Conservation (phyloP, 1,284 basidiomycete species). For the Apiotrichum brassicae region DNA sequence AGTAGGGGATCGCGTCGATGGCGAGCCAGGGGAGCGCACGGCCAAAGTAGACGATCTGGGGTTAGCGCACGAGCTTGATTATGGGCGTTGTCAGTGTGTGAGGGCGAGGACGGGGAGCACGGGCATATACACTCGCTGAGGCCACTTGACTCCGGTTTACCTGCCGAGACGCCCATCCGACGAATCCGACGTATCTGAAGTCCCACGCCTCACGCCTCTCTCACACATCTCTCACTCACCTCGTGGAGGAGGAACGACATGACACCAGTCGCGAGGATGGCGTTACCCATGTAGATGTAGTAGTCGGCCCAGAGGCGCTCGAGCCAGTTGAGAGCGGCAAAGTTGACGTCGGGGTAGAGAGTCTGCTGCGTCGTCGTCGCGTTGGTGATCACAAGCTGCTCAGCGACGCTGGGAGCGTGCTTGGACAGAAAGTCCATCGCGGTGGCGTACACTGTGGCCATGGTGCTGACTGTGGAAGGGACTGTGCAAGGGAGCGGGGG, state of each 20-base stretch:
- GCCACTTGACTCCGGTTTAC: no score
- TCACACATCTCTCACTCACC: no score
- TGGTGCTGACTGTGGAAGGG: constrained; percentile 11
- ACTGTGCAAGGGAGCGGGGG: background rate
- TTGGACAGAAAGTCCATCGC: constrained; percentile 39
- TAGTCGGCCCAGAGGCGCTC: constrained; percentile 74
- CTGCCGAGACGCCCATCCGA: no score
- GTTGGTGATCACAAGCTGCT: constrained; percentile 37
- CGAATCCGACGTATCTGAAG: no score
- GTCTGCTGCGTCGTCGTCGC: constrained; percentile 38
- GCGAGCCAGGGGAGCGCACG: constrained; percentile 93
- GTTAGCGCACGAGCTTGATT: no score
- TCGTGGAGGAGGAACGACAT: constrained; percentile 93
- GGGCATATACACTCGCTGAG: no score
- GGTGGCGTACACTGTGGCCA: constrained; percentile 25
- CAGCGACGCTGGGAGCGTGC: constrained; percentile 36
- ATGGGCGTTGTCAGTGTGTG: no score
- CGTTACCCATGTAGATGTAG: constrained; percentile 83
- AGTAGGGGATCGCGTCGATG: constrained; percentile 89
- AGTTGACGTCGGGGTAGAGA: constrained; percentile 52
- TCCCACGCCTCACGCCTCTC: no score
- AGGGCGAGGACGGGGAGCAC: no score
- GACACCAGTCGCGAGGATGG: constrained; percentile 86
- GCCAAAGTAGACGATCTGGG: constrained; percentile 90
- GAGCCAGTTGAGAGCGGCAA: constrained; percentile 62